phyloP scores from a whole-genome alignment of 352 stramenopile genomes.

The Lagenidium giganteum region DNA sequence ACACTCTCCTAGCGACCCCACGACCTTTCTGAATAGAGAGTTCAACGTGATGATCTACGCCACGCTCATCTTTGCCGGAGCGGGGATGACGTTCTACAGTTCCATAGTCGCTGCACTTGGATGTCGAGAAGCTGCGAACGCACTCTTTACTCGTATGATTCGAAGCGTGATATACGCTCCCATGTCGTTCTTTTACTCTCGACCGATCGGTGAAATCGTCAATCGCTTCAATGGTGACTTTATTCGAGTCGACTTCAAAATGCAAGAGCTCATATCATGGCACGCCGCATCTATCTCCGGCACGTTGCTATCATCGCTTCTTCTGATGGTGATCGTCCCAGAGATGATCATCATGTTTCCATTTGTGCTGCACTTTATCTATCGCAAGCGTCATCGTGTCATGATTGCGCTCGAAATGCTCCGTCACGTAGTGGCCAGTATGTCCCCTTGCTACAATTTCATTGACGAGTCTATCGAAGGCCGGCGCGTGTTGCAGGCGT shows the following conservation, averaged over 20 bases:
- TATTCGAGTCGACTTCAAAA: slow-evolving; percentile 6
- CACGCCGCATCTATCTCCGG: slow-evolving; percentile 8
- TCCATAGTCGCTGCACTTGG: slow-evolving; percentile 8
- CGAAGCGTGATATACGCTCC: slow-evolving; percentile 13
- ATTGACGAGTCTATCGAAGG: slow-evolving; percentile 19
- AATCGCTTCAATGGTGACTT: slow-evolving; percentile 33
- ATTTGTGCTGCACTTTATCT: slow-evolving; percentile 44
- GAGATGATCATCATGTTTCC: slow-evolving; percentile 61
- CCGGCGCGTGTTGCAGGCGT: slow-evolving; percentile 14
- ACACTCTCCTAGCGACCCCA: too few species aligned
- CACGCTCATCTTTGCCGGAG: slow-evolving; percentile 7
- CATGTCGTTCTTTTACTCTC: slow-evolving; percentile 31
- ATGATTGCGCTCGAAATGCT: slow-evolving; percentile 17
- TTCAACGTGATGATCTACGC: slow-evolving; percentile 16
- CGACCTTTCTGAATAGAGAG: too few species aligned
- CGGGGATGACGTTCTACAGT: slow-evolving; percentile 14
- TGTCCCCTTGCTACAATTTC: slow-evolving; percentile 17
- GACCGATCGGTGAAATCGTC: slow-evolving; percentile 27
- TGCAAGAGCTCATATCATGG: slow-evolving; percentile 11
- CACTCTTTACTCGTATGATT: slow-evolving; percentile 10
- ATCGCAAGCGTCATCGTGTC: slow-evolving; percentile 13
- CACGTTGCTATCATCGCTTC: slow-evolving; percentile 17
- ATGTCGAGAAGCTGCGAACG: slow-evolving; percentile 10
- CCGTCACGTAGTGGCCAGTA: slow-evolving; percentile 8
- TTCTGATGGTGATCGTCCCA: slow-evolving; percentile 24